Evolutionary conservation across 441 rosid genomes (phyloP).

Genomic region (Pelargonium myrrhifolium): DNA sequence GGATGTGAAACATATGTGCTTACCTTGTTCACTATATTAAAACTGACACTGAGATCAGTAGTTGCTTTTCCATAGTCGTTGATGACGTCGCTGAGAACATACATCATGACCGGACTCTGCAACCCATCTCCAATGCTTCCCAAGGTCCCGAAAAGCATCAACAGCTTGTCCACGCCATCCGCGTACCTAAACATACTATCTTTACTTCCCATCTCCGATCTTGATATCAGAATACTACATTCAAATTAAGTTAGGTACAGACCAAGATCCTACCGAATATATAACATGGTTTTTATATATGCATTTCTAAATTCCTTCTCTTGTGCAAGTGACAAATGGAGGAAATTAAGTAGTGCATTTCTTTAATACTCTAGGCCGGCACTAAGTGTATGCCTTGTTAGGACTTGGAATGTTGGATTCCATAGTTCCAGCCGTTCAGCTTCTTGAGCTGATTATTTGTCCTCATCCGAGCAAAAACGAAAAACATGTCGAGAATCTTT

Average conservation of each 20-base stretch:
- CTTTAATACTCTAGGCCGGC: conserved; percentile 28
- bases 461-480: background rate
- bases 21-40: conserved; percentile 43
- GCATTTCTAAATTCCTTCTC: no score
- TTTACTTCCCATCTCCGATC: conserved; percentile 30
- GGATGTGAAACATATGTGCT: background rate
- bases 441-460: background rate
- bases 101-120: conserved; percentile 51
- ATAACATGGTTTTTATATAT: conserved; percentile 23
- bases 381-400: conserved; percentile 1
- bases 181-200: conserved; percentile 52
- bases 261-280: conserved; percentile 4
- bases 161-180: conserved; percentile 42
- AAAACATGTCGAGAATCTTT: background rate
- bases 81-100: conserved; percentile 51
- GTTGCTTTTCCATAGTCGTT: conserved; percentile 43
- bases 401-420: conserved; percentile 13
- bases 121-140: conserved; percentile 74
- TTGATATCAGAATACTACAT: background rate
- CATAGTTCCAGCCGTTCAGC: conserved; percentile 12
- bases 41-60: conserved; percentile 14
- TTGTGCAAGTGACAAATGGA: conserved; percentile 16
- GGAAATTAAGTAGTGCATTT: conserved; percentile 7
- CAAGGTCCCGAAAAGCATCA: conserved; percentile 51
- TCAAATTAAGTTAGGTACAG: conserved; percentile 12